These are phyloP conservation scores for Aegilops longissima DNA, from an alignment of 176 grass and related monocot genomes.

Conservation along the genomic window DNA sequence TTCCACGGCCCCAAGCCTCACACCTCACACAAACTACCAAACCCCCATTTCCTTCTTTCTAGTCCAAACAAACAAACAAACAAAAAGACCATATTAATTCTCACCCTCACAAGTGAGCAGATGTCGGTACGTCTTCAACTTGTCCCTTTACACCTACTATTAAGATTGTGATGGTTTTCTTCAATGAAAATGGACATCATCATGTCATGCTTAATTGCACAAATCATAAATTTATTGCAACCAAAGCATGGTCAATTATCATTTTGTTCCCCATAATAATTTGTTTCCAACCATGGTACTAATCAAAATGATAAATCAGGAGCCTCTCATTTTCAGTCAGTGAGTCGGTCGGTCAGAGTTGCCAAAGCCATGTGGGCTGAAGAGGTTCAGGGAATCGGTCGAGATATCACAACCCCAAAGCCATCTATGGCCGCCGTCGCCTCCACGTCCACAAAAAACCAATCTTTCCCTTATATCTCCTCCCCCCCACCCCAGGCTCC, in stretches of 20 bases:
- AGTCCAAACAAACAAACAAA: not conserved
- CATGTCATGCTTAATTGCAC: not conserved
- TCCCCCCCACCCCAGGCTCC: not conserved
- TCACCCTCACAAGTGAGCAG: not conserved
- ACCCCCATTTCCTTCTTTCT: not conserved
- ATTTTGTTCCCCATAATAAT: not conserved
- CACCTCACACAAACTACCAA: slow-evolving; percentile 20
- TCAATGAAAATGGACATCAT: not conserved
- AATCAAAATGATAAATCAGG: not conserved
- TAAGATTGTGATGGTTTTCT: not conserved
- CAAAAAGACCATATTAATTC: not conserved
- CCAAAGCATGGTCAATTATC: not conserved
- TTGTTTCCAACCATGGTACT: not conserved
- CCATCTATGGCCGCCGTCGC: slow-evolving; percentile 33
- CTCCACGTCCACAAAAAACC: slow-evolving; percentile 48
- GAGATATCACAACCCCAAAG: slow-evolving; percentile 9
- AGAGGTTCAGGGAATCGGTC: not conserved
- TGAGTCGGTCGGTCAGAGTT: not conserved
- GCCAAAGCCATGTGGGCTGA: not conserved
- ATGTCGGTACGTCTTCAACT: not conserved
- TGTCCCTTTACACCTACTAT: not conserved
- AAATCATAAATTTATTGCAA: not conserved
- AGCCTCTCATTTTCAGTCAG: not conserved
- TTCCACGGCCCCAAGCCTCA: not conserved
- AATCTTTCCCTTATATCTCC: slow-evolving; percentile 24